phyloP scores from a whole-genome alignment of 164 flowering plant genomes.

The Magnolia officinalis region DNA sequence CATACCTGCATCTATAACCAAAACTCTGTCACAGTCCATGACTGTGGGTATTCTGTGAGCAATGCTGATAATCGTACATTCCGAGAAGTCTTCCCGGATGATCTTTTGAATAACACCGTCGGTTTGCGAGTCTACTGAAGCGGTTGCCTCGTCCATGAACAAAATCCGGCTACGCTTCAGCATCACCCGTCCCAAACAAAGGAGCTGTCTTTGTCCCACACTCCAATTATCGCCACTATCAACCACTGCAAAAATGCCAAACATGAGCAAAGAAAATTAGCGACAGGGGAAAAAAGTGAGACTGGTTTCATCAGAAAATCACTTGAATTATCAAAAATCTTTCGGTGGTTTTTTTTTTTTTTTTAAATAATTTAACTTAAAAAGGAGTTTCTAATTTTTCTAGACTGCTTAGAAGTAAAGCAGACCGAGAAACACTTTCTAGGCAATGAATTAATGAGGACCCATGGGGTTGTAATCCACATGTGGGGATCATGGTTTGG shows the following conservation, averaged over 20 bases:
- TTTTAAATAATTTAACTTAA: too few relatives aligned
- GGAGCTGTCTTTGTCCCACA: slow-evolving; percentile 95
- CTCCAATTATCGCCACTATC: slow-evolving; percentile 98
- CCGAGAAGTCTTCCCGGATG: slow-evolving; percentile 79
- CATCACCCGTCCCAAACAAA: slow-evolving; percentile 90
- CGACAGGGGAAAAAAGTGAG: neutral
- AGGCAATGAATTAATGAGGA: too few relatives aligned
- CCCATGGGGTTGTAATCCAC: neutral
- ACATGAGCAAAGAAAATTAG: neutral
- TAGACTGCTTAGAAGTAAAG: neutral
- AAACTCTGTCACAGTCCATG: slow-evolving; percentile 90
- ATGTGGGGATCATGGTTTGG: neutral
- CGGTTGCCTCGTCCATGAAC: slow-evolving; percentile 98
- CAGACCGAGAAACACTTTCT: neutral
- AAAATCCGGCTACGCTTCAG: slow-evolving; percentile 74
- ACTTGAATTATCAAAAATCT: neutral
- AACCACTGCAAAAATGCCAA: slow-evolving; percentile 42
- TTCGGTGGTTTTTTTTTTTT: too few relatives aligned
- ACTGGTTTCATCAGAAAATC: neutral
- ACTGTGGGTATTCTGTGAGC: slow-evolving; percentile 99
- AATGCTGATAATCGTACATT: slow-evolving; percentile 92
- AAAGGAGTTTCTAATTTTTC: neutral
- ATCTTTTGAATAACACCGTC: slow-evolving; percentile 87
- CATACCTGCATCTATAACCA: slow-evolving; percentile 93
- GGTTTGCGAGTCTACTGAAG: slow-evolving; percentile 95